Evolutionary conservation across 2,329 filamentous ascomycete species (phyloP).

Genomic region (Trichoderma sp.): DNA sequence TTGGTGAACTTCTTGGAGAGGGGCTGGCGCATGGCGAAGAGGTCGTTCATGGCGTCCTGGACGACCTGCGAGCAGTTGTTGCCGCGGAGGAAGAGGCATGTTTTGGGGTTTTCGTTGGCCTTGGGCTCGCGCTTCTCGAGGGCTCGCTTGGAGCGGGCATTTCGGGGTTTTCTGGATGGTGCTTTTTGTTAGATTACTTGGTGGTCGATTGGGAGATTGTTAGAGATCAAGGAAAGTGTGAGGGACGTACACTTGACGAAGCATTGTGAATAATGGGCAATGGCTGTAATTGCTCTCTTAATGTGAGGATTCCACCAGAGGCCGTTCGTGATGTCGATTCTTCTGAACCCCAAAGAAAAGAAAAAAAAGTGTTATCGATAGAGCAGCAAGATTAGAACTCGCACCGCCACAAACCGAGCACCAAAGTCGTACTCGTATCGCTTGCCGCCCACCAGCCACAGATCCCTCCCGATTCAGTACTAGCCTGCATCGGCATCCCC

Average conservation of each 20-base stretch:
- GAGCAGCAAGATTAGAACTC: conserved; percentile 9
- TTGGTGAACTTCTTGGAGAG: conserved; percentile 90
- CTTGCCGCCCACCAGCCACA: too few species aligned
- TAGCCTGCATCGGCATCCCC: conserved; percentile 28
- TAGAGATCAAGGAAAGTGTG: too few species aligned
- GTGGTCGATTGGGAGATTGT: neutral
- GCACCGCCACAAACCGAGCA: conserved; percentile 13
- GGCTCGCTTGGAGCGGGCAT: conserved; percentile 89
- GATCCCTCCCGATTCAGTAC: neutral
- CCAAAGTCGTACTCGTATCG: too few species aligned
- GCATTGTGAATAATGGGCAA: conserved; percentile 42
- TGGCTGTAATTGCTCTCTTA: conserved; percentile 22
- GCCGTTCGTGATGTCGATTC: neutral
- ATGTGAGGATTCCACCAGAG: conserved; percentile 1
- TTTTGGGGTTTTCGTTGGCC: conserved; percentile 85
- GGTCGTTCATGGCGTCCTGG: conserved; percentile 81
- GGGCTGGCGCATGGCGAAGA: conserved; percentile 82
- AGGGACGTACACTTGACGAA: conserved; percentile 52
- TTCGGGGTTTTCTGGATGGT: conserved; percentile 57
- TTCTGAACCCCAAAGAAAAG: conserved; percentile 27
- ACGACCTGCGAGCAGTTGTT: conserved; percentile 81
- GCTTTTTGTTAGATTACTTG: neutral
- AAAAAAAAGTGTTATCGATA: conserved; percentile 45
- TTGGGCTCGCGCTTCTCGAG: conserved; percentile 93
- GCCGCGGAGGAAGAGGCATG: conserved; percentile 84